These are phyloP conservation scores for Moniliella sp. DNA, from an alignment of 1,284 basidiomycete species.

Conservation along the genomic window DNA sequence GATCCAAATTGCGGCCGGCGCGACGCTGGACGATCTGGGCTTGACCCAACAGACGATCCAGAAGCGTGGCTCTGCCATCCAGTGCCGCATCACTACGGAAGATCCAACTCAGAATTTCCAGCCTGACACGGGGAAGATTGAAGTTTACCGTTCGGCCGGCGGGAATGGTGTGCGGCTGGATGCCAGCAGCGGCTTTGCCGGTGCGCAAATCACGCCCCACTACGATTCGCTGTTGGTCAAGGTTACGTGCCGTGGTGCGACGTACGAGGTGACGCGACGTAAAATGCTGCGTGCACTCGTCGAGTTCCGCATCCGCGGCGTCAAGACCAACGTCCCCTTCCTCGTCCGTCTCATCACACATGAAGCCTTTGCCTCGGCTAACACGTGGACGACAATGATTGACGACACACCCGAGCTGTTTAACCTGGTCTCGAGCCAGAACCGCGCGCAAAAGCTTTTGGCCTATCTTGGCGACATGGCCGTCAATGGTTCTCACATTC, in stretches of 20 bases:
- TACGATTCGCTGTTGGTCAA: constrained; percentile 97
- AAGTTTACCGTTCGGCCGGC: constrained; percentile 93
- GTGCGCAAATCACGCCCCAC: constrained; percentile 96
- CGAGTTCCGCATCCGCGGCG: constrained; percentile 96
- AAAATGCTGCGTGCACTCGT: constrained; percentile 98
- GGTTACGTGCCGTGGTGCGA: constrained; percentile 84
- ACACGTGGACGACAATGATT: constrained; percentile 76
- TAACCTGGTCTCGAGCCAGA: constrained; percentile 90
- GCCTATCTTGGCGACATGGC: constrained; percentile 91
- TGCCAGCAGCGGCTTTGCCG: constrained; percentile 89
- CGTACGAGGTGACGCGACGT: constrained; percentile 88
- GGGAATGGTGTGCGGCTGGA: constrained; percentile 96
- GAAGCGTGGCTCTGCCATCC: constrained; percentile 89
- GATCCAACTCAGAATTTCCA: constrained; percentile 77
- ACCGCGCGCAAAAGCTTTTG: constrained; percentile 92
- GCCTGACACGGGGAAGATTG: constrained; percentile 94
- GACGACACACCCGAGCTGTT: constrained; percentile 98
- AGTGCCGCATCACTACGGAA: constrained; percentile 97
- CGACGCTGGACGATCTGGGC: constrained; percentile 79
- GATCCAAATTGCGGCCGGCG: constrained; percentile 95
- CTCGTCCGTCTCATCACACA: constrained; percentile 89
- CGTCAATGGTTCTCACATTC: constrained; percentile 93
- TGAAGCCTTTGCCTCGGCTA: constrained; percentile 79
- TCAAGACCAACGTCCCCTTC: constrained; percentile 94
- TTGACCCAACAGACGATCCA: constrained; percentile 88